phyloP scores from a whole-genome alignment of 257 asterid species.

The Eucommia ulmoides region DNA sequence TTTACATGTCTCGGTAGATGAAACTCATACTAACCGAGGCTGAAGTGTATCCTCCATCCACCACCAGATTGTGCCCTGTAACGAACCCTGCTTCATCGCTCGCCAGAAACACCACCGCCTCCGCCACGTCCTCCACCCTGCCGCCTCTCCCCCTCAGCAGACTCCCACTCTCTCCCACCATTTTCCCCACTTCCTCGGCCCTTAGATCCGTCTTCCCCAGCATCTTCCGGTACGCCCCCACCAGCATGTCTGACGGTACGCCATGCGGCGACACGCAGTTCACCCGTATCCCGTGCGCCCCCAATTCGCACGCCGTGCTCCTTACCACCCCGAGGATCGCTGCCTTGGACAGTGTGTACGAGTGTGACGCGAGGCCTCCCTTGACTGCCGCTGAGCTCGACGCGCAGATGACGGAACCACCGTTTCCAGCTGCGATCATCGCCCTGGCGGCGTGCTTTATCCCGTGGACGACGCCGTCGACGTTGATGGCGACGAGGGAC shows the following conservation, averaged over 20 bases:
- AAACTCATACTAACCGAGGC: slow-evolving; percentile 37
- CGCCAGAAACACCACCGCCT: slow-evolving; percentile 56
- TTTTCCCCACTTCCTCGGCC: slow-evolving; percentile 42
- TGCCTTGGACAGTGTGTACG: slow-evolving; percentile 59
- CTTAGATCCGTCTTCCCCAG: slow-evolving; percentile 31
- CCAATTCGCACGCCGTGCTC: slow-evolving; percentile 74
- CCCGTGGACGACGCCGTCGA: slow-evolving; percentile 69
- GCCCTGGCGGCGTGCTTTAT: slow-evolving; percentile 69
- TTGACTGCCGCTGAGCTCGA: slow-evolving; percentile 77
- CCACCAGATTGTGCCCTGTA: slow-evolving; percentile 70
- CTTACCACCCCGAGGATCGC: slow-evolving; percentile 60
- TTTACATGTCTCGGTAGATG: slow-evolving; percentile 46
- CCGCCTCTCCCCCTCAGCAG: slow-evolving; percentile 56
- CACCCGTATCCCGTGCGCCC: slow-evolving; percentile 60
- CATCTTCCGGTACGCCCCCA: slow-evolving; percentile 32
- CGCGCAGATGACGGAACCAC: slow-evolving; percentile 60
- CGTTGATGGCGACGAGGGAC: slow-evolving; percentile 34
- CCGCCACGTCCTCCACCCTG: slow-evolving; percentile 53
- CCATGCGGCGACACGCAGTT: slow-evolving; percentile 79
- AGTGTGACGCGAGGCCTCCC: slow-evolving; percentile 75
- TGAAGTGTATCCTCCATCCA: slow-evolving; percentile 75
- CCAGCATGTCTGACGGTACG: slow-evolving; percentile 69
- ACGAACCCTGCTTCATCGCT: slow-evolving; percentile 65
- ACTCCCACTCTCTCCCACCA: slow-evolving; percentile 63
- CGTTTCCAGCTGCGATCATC: slow-evolving; percentile 31